phyloP scores from a whole-genome alignment of 176 grass and related monocot species.

The Cenchrus americanus region DNA sequence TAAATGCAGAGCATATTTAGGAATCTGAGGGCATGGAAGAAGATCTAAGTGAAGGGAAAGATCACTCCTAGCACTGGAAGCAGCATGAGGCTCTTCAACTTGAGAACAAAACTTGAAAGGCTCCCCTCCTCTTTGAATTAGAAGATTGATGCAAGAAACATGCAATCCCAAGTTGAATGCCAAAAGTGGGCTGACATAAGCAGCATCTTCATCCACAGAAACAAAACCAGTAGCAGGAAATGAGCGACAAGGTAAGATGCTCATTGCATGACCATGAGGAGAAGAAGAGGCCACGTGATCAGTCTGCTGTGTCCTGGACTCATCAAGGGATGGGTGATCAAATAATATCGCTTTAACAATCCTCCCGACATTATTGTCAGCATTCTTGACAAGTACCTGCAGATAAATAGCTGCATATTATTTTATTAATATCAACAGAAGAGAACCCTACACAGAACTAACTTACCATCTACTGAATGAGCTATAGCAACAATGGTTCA shows the following conservation, averaged over 20 bases:
- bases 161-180: constrained; percentile 95
- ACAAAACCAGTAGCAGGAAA: constrained; percentile 38
- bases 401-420: constrained; percentile 25
- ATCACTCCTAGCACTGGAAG: constrained; percentile 26
- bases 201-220: constrained; percentile 52
- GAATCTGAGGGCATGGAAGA: constrained; percentile 69
- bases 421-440: not conserved
- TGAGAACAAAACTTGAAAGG: constrained; percentile 62
- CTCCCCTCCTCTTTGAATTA: constrained; percentile 56
- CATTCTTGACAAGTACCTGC: constrained; percentile 90
- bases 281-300: constrained; percentile 18
- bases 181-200: constrained; percentile 80
- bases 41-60: constrained; percentile 65
- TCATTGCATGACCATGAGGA: constrained; percentile 53
- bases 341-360: constrained; percentile 74
- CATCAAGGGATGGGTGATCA: constrained; percentile 43
- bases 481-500: not conserved
- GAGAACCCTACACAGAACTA: not conserved
- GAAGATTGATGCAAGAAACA: constrained; percentile 74
- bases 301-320: constrained; percentile 32
- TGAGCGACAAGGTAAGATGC: constrained; percentile 54
- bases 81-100: constrained; percentile 24
- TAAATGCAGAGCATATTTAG: constrained; percentile 82
- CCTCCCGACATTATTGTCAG: constrained; percentile 80
- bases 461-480: not conserved